These are phyloP conservation scores for Fomitopsis pinicola DNA, from an alignment of 1,284 basidiomycete species.

Conservation along the genomic window DNA sequence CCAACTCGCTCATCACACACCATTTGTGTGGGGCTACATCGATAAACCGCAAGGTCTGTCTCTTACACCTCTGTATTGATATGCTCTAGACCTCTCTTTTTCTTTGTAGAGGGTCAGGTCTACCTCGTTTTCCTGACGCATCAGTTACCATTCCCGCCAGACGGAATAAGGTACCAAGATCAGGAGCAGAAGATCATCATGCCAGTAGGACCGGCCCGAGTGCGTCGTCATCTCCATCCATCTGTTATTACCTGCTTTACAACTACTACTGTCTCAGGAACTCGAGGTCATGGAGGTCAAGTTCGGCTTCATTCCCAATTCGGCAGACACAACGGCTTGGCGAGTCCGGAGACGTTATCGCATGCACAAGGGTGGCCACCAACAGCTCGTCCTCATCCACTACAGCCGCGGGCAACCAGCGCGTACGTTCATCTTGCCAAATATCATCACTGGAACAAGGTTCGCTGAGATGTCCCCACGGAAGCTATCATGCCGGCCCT, in stretches of 20 bases:
- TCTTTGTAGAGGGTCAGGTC: constrained; percentile 54
- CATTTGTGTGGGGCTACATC: constrained; percentile 67
- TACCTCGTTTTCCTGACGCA: constrained; percentile 57
- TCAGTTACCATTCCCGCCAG: constrained; percentile 54
- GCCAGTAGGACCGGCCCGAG: constrained; percentile 42
- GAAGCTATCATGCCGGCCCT: constrained; percentile 54
- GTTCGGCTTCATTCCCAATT: constrained; percentile 68
- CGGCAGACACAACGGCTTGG: constrained; percentile 52
- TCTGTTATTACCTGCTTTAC: background rate
- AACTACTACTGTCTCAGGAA: constrained; percentile 41
- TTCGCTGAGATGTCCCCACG: background rate
- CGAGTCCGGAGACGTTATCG: constrained; percentile 67
- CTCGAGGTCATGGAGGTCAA: constrained; percentile 70
- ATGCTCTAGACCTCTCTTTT: background rate
- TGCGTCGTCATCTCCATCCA: constrained; percentile 28
- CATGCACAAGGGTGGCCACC: constrained; percentile 64
- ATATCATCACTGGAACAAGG: background rate
- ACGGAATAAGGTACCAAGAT: constrained; percentile 71
- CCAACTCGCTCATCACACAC: constrained; percentile 47
- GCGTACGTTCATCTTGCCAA: constrained; percentile 42
- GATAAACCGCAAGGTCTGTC: constrained; percentile 63
- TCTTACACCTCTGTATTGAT: background rate
- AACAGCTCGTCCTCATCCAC: constrained; percentile 65
- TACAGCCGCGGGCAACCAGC: constrained; percentile 59
- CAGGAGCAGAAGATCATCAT: constrained; percentile 56